These are phyloP conservation scores for Cochlearia excelsa DNA, from an alignment of 345 rosid species.

Conservation along the genomic window DNA sequence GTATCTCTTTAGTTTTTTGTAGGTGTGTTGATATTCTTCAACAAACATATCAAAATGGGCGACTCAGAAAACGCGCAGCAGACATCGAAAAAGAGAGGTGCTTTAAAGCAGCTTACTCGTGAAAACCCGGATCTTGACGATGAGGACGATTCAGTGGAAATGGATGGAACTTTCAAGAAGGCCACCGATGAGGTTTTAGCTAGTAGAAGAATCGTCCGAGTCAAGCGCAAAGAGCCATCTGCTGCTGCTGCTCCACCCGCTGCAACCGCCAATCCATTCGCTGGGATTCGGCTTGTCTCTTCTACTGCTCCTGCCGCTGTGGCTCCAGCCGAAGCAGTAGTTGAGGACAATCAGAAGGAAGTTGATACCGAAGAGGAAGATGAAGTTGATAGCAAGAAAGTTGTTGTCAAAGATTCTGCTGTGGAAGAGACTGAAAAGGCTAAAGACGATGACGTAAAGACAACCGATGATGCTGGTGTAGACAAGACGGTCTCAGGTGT, in stretches of 20 bases:
- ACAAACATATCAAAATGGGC: conserved; percentile 44
- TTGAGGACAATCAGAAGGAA: conserved; percentile 35
- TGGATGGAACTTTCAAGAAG: conserved; percentile 82
- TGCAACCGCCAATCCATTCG: conserved; percentile 75
- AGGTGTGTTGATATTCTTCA: conserved; percentile 10
- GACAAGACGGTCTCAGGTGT: conserved; percentile 24
- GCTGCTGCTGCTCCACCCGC: conserved; percentile 31
- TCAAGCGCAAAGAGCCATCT: conserved; percentile 56
- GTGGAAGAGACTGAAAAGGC: conserved; percentile 32
- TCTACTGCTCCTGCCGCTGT: conserved; percentile 15
- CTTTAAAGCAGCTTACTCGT: conserved; percentile 75
- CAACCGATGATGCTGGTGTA: conserved; percentile 32
- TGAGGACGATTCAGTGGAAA: conserved; percentile 60
- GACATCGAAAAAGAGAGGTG: conserved; percentile 95
- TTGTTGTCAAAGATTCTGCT: conserved; percentile 30
- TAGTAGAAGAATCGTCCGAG: conserved; percentile 68
- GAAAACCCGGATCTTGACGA: conserved; percentile 73
- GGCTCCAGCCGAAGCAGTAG: conserved; percentile 34
- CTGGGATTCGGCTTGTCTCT: conserved; percentile 66
- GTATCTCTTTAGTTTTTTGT: neutral
- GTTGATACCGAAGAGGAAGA: conserved; percentile 20
- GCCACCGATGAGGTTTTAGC: conserved; percentile 91
- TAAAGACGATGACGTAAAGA: conserved; percentile 17
- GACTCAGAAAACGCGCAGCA: conserved; percentile 73
- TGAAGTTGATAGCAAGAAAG: conserved; percentile 36